Evolutionary conservation across 352 stramenopile species (phyloP), one percentile per base, ranked within the genome.

Genomic region (Pythium brachiatum): DNA sequence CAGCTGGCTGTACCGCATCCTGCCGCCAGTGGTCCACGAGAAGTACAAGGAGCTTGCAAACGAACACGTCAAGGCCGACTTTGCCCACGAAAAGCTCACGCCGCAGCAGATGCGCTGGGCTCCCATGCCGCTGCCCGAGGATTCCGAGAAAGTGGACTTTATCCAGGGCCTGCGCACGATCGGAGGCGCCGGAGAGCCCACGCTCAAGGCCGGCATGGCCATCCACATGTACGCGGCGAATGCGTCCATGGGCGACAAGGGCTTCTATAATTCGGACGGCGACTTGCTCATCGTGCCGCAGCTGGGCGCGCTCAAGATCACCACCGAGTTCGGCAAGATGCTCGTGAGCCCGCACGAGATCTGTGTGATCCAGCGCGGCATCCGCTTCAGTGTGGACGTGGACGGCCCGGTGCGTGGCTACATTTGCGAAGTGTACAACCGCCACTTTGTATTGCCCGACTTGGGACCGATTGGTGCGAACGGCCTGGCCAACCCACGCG

Each of bases 261-360:
- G 89, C 50, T 90, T 98, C 31, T 97, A 98, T 81, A 98, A 99
- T 78, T 93, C 88, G 52, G 97, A 99, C 73, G 97, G 97, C 58
- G 97, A 99, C 64, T 95, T 99, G 46, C 78, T 99, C 46, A 97
- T 99, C 56, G 81, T 99, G 29, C 96, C 96, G 7, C 95, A 99
- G 74, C 66, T 89, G 44, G 88, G 88, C 55, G 75, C 74, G 25
- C 79, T 99, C 20, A 86, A 86, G 54, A 91, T 99, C 68, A 91
- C 86, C 57, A 99, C 96, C 4, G 96, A 99, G 70, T 87, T 98
- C 56, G 96, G 96, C 29, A 82, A 86, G 56, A 64, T 99, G 34
- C 73, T 80, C 15, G 85, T 94, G 7, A 73, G 68, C 21, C 95
- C 95, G 25, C 79, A 82, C 21, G 93, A 98, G 70, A 97, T 99